Evolutionary conservation across 2,329 filamentous ascomycete species (phyloP), one percentile per base, ranked within the genome.

Genomic region (Clonostachys rhizophaga): DNA sequence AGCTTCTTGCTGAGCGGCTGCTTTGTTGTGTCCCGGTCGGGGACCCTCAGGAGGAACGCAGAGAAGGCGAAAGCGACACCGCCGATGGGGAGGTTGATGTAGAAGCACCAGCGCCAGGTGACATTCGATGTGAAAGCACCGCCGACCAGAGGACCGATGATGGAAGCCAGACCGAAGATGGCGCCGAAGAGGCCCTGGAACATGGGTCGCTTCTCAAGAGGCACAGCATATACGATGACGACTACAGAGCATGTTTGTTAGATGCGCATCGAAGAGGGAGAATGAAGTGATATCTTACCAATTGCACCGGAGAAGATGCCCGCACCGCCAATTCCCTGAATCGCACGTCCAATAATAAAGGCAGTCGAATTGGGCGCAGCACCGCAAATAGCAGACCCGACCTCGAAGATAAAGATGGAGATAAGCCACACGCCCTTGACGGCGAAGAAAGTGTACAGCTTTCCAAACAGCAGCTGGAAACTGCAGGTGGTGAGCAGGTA

Each of bases 331-430:
- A 79, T 50, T 13, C 79, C 79, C 34, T 79, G 77, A 47, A 83
- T 69, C 42, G 79, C 76, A 35, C 79, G 72, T 8, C 79, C 79
- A 16, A 76, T 50, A 47, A 83, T 82, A 55, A 83, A 78, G 43
- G 70, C 66, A 9, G 66, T 61, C 3, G 79, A 81, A 50, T 54
- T 75, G 4, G 76, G 76, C 2, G 79, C 79, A 3, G 73, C 70
- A 41, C 74, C 79, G 50, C 79, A 83, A 36, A 79, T 61, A 20
- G 68, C 66, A 9, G 77, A 81, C 2, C 79, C 79, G 41, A 74
- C 56, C 56, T 81, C 77, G 41, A 81, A 81, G 36, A 79, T 49
- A 13, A 72, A 47, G n/a, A 81, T 69, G 46, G 66, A 70, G 6
- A 53, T 47, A 14, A 81, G 57, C 47, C 80, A 78, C 2, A 61